phyloP scores from a whole-genome alignment of 2,329 filamentous ascomycete genomes.

The Alternaria gansuensis region DNA sequence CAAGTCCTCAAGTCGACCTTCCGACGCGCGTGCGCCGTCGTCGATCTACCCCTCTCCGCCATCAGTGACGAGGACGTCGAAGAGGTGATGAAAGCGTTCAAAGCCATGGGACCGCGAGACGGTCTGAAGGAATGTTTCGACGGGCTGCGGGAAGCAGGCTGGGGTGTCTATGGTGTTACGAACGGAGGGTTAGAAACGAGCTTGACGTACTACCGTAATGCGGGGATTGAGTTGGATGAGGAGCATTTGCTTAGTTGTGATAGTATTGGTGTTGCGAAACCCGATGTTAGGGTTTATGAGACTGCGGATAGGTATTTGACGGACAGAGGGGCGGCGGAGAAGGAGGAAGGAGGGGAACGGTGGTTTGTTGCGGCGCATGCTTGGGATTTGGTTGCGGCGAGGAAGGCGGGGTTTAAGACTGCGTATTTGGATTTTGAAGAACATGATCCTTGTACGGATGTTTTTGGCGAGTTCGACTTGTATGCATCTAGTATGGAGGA shows the following conservation, averaged over 20 bases:
- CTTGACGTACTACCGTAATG: conserved; percentile 30
- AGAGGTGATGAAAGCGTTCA: conserved; percentile 36
- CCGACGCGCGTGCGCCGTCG: conserved; percentile 30
- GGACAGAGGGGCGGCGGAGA: conserved; percentile 9
- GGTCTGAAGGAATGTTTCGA: conserved; percentile 37
- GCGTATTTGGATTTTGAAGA: conserved; percentile 40
- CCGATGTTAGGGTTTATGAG: conserved; percentile 35
- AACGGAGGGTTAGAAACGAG: conserved; percentile 33
- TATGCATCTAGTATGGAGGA: conserved; percentile 37
- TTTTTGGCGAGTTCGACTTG: conserved; percentile 40
- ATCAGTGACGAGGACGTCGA: conserved; percentile 33
- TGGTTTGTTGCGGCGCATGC: conserved; percentile 42
- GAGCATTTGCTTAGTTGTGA: conserved; percentile 37
- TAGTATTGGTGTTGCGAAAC: conserved; percentile 32
- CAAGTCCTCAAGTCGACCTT: conserved; percentile 32
- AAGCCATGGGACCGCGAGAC: conserved; percentile 30
- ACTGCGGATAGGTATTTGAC: conserved; percentile 30
- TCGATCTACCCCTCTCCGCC: conserved; percentile 29
- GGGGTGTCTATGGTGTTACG: conserved; percentile 38
- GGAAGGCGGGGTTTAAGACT: conserved; percentile 36
- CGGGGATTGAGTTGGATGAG: conserved; percentile 30
- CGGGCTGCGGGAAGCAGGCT: conserved; percentile 28
- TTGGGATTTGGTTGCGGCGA: conserved; percentile 37
- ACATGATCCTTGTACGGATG: conserved; percentile 34
- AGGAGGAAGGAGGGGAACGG: conserved; percentile 23